Evolutionary conservation across 441 rosid species (phyloP), one percentile per base, ranked within the genome.

Genomic region (Syzygium malaccense): DNA sequence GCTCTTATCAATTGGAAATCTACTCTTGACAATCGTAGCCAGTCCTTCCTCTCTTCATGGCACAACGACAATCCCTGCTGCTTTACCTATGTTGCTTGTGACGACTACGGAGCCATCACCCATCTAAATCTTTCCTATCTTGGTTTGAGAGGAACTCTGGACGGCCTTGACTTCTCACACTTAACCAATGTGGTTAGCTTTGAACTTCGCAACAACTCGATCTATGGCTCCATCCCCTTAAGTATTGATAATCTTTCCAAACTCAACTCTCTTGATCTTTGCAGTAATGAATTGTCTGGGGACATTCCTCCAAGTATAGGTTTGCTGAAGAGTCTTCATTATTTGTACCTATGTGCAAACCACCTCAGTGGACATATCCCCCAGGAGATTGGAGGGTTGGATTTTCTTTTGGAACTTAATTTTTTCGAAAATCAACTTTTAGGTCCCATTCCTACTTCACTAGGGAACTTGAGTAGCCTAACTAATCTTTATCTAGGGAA

Each of bases 31-130:
- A 32, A 4, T 3, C 13, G 8, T 1, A 66, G 78, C 45, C 13
- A 64, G 8, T 17, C 75, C 15, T 12, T 64, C 23, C 75, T 64
- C 41, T 64, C 75, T 64, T 30, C 75, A 17, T 64, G 75, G 75
- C 41, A 30, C 0, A 0, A 3, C 23, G 1, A 30, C 5, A 17
- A 64, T 8, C 75, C 41, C 30, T 64, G 75, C 23, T 6, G 0
- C 41, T 64, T 64, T 30, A 17, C 12, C 2, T 12, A 23, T 64
- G 41, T 64, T 0, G 0, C 75, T 64, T 64, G 75, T 3, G 12
- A 64, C 1, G 0, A 30, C 13, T 0, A 8, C 2, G 41, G 75
- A 64, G 41, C 12, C 41, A 17, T 64, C 1, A 0, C 37, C 0
- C 75, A 64, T 64, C 13, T 66, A 32, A 5, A 66, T 18, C 26